Conservation (phyloP, 352 stramenopile genomes). For the Albugo candida region DNA sequence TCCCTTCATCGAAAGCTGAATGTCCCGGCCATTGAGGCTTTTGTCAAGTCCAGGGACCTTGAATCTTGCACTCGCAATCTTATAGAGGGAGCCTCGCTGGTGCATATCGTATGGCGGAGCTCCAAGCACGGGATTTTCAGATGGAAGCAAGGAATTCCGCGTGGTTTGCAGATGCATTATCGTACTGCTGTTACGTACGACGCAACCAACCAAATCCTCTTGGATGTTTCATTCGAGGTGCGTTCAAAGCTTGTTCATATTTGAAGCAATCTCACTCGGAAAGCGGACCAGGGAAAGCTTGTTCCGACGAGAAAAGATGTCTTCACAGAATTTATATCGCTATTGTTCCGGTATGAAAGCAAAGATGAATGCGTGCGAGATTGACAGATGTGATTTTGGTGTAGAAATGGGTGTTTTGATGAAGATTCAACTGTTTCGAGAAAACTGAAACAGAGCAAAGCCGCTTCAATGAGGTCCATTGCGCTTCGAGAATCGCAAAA, state of each 20-base stretch:
- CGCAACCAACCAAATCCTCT: conserved; percentile 23
- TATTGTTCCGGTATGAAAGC: background rate
- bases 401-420: conserved; percentile 32
- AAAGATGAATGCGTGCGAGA: background rate
- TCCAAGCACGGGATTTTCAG: background rate
- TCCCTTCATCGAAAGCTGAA: too few species aligned
- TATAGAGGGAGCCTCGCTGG: too few species aligned
- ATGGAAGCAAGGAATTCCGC: background rate
- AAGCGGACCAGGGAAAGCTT: background rate
- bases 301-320: too few species aligned
- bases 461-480: background rate
- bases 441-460: background rate
- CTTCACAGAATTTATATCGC: background rate
- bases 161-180: background rate
- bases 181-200: conserved; percentile 47
- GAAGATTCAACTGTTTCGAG: conserved; percentile 6
- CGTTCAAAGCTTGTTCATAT: background rate
- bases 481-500: background rate
- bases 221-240: conserved; percentile 41
- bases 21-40: background rate
- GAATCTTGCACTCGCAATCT: too few species aligned
- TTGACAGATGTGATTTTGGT: background rate
- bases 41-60: background rate
- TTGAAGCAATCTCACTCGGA: background rate
- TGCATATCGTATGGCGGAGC: background rate